A percentile compares a stretch with the other conserved stretches of the same genome.
Conservation (phyloP, 2,329 filamentous ascomycete genomes). For the Fusarium torulosum region DNA sequence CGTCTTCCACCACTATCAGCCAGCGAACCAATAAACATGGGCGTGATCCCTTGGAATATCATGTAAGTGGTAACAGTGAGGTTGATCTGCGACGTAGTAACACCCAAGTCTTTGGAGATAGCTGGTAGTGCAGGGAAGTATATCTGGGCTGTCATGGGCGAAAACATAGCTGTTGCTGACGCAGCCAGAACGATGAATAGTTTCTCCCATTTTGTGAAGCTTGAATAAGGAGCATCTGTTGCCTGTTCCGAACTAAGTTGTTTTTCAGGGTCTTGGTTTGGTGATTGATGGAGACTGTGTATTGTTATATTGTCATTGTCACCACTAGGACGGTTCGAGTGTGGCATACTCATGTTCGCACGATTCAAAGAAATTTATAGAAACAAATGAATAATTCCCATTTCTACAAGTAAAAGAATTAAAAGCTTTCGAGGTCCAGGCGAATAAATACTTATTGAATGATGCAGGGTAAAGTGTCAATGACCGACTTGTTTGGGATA, state of each 20-base stretch:
- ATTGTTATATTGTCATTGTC: conserved; percentile 5
- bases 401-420: not conserved
- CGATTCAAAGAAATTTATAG: not conserved
- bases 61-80: conserved; percentile 68
- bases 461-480: conserved; percentile 12
- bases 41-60: conserved; percentile 71
- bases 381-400: too few species aligned
- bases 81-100: conserved; percentile 60
- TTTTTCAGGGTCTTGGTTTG: conserved; percentile 26
- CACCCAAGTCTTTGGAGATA: conserved; percentile 61
- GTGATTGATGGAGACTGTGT: conserved; percentile 3
- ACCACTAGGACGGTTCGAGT: conserved; percentile 4
- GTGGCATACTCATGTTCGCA: conserved; percentile 18
- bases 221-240: conserved; percentile 51
- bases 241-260: not conserved
- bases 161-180: conserved; percentile 58
- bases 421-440: not conserved
- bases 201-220: conserved; percentile 57
- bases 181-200: conserved; percentile 57
- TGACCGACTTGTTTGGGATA: conserved; percentile 12
- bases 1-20: conserved; percentile 67
- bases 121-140: conserved; percentile 67
- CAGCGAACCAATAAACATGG: conserved; percentile 67
- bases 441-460: conserved; percentile 24
- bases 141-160: conserved; percentile 62